Percentiles rank a stretch among this genome's conserved stretches.
These are phyloP conservation scores for Chaetothyriales sp. DNA, from an alignment of 2,329 filamentous ascomycete genomes.

Conservation along the genomic window DNA sequence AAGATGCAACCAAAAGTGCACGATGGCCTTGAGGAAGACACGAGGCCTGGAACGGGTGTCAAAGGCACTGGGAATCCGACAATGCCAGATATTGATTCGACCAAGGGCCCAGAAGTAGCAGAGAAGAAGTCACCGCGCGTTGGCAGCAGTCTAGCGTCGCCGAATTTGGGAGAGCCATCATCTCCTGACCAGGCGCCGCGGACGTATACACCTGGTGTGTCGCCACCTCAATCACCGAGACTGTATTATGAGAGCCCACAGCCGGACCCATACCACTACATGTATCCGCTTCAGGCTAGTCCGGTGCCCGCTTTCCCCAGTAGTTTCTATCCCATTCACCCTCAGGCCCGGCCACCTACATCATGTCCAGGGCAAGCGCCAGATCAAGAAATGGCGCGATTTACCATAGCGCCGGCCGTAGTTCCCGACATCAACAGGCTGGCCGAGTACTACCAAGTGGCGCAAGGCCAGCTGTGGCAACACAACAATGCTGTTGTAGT, in stretches of 20 bases:
- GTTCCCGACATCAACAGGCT: slow-evolving; percentile 35
- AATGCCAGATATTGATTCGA: not conserved
- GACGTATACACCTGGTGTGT: slow-evolving; percentile 7
- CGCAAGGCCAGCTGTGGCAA: slow-evolving; percentile 36
- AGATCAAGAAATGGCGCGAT: not conserved
- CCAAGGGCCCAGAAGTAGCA: slow-evolving; percentile 20
- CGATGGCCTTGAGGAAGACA: not conserved
- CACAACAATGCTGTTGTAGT: slow-evolving; percentile 38
- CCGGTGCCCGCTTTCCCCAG: not conserved
- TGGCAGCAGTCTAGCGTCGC: slow-evolving; percentile 17
- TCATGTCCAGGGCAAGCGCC: not conserved
- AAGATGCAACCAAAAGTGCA: not conserved
- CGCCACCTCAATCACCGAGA: slow-evolving; percentile 11
- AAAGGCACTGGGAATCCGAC: not conserved
- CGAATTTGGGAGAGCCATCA: not conserved
- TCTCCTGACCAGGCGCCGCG: slow-evolving; percentile 1
- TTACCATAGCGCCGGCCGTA: slow-evolving; percentile 22
- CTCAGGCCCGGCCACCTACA: not conserved
- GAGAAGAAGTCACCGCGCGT: slow-evolving; percentile 27
- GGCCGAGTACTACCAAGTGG: slow-evolving; percentile 36
- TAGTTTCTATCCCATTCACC: not conserved
- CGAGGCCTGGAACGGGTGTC: not conserved
- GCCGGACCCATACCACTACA: slow-evolving; percentile 3
- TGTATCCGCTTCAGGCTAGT: slow-evolving; percentile 1
- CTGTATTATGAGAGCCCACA: slow-evolving; percentile 8